Conservation (phyloP, 495 filamentous ascomycete species). For the Penicillium cosmopolitanum region DNA sequence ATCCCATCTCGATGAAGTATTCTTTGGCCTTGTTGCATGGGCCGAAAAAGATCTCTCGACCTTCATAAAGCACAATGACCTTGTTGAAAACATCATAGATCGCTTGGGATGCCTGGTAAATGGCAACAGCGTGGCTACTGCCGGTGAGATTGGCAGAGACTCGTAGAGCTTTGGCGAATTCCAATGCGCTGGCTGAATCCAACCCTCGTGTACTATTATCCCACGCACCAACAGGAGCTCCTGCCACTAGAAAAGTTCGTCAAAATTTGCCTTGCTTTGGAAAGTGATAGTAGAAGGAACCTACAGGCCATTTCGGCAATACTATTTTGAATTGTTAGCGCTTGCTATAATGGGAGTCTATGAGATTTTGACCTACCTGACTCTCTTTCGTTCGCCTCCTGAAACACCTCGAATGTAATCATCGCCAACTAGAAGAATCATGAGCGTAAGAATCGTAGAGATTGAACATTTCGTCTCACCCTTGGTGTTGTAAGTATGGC, state of each 20-base stretch:
- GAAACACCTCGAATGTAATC: conserved; percentile 68
- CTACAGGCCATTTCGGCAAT: conserved; percentile 61
- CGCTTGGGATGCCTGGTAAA: conserved; percentile 84
- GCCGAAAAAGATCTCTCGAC: conserved; percentile 70
- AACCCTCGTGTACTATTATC: conserved; percentile 86
- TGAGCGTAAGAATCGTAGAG: conserved; percentile 48
- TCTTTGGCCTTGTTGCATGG: conserved; percentile 57
- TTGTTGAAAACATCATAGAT: conserved; percentile 75
- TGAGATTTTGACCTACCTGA: conserved; percentile 32
- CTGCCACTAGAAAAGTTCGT: conserved; percentile 57
- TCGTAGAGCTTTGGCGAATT: conserved; percentile 69
- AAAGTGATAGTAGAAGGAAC: conserved; percentile 30
- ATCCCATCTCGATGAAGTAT: conserved; percentile 67
- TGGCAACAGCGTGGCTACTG: conserved; percentile 75
- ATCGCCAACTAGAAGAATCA: conserved; percentile 44
- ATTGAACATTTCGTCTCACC: conserved; percentile 41
- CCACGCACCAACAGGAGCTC: conserved; percentile 75
- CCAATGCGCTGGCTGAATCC: conserved; percentile 81
- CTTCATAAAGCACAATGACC: conserved; percentile 64
- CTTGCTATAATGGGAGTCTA: background rate
- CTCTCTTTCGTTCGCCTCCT: conserved; percentile 80
- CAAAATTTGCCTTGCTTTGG: conserved; percentile 22
- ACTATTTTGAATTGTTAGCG: conserved; percentile 33
- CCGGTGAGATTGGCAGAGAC: conserved; percentile 74
- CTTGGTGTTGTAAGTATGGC: conserved; percentile 58